A percentile compares a stretch with the other conserved stretches of the same genome.
Conservation (phyloP, 331 rosid species). For the Malus hybrid region DNA sequence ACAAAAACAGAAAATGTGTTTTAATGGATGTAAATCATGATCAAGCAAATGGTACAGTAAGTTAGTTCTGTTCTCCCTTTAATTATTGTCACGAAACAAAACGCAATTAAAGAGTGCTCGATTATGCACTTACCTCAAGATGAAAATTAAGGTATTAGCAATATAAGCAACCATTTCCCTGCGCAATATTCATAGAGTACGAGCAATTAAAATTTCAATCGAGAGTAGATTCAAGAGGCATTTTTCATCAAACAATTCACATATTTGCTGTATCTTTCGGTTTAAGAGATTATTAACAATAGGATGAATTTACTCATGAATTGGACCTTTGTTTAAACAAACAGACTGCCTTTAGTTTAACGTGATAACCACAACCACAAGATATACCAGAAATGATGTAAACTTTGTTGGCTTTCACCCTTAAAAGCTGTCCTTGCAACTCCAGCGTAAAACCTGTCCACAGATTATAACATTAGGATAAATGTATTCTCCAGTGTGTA, state of each 20-base stretch:
- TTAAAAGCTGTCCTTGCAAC: conserved; percentile 90
- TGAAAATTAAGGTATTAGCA: conserved; percentile 85
- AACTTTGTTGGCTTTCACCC: conserved; percentile 93
- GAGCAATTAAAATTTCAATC: neutral
- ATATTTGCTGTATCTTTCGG: neutral
- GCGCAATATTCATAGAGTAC: conserved; percentile 14
- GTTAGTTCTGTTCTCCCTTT: neutral
- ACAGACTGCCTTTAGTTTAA: neutral
- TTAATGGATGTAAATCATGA: too few relatives aligned
- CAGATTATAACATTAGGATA: conserved; percentile 12
- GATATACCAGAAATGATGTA: conserved; percentile 91
- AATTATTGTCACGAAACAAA: neutral
- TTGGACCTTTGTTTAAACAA: neutral
- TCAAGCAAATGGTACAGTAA: too few relatives aligned
- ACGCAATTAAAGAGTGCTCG: neutral
- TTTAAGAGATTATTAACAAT: neutral
- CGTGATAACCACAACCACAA: conserved; percentile 3
- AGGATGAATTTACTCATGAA: neutral
- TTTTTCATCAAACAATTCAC: neutral
- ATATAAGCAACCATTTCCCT: conserved; percentile 99
- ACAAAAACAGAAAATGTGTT: neutral
- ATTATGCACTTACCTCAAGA: conserved; percentile 65
- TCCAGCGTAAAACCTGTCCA: conserved; percentile 80
- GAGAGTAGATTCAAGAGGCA: neutral
- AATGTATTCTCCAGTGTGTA: neutral